Base-by-base conservation (phyloP, 495 filamentous ascomycete genomes). In the Peziza echinospora region DNA sequence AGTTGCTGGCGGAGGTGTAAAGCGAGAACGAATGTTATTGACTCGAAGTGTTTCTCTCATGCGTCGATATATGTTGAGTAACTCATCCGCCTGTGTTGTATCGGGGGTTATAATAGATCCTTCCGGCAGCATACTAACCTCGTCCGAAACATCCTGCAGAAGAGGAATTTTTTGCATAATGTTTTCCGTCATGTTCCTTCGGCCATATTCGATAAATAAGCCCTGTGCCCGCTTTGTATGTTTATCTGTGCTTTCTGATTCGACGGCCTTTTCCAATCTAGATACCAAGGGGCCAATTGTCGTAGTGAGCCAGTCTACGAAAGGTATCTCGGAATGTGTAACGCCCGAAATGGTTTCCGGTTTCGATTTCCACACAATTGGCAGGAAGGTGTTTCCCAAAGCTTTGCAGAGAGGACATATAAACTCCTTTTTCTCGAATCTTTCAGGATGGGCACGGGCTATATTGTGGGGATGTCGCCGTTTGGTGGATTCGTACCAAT, bases 381-480 rank as follows among this genome's bases (percentile, higher is more conserved):
- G 91, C 24, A 99, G 63, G 65, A 99, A 96, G 6, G 82, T 72
- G 56, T 99, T 99, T 2, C 91, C 89, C 6, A 96, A 70, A 1
- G 91, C 91, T 62, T 96, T 99, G 66, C 89, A 99, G 10, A 99
- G 69, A n/a, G 89, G 89, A 53, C 89, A 99, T 22, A 93, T 80
- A 54, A 96, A 99, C 50, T 99, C 89, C 39, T 89, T 78, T 21
- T 71, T 63, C 11, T 69, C 63, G 1, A 81, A 64, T 42, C 73
- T 69, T 59, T 96, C 91, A 0, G 89, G 89, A 53, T 93, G 86
- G 49, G 89, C 79, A 4, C 89, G 73, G 13, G 91, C 85, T 59
- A 96, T 89, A 54, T 96, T 89, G 52, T 84, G 82, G 26, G 67
- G 72, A 51, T 99, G 91, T 41, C 89, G 75, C 44, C 84, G 73